Conservation (phyloP, 441 rosid species). For the Euphorbia corollata region DNA sequence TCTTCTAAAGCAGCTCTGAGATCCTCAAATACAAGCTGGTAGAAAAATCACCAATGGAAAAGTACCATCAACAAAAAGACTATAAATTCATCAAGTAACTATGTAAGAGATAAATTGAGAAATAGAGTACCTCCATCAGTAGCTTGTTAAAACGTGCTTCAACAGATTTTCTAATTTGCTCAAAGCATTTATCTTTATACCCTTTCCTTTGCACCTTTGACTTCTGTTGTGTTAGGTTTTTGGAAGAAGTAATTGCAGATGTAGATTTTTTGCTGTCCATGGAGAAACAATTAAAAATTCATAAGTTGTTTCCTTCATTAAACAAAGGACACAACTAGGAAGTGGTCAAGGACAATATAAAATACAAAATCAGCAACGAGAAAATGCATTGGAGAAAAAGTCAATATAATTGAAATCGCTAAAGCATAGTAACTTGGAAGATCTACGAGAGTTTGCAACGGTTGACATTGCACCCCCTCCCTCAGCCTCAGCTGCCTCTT, state of each 20-base stretch:
- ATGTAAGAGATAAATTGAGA: slow-evolving; percentile 7
- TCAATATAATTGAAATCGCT: slow-evolving; percentile 8
- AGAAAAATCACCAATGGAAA: slow-evolving; percentile 28
- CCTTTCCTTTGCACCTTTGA: slow-evolving; percentile 84
- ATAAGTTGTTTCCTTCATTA: neutral
- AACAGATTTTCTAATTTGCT: slow-evolving; percentile 78
- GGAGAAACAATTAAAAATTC: slow-evolving; percentile 12
- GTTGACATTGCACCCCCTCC: slow-evolving; percentile 90
- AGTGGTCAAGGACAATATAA: slow-evolving; percentile 1
- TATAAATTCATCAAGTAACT: neutral
- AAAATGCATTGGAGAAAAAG: neutral
- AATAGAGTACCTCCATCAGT: slow-evolving; percentile 50
- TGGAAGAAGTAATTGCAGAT: slow-evolving; percentile 46
- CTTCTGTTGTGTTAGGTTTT: slow-evolving; percentile 56
- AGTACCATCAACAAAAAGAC: slow-evolving; percentile 16
- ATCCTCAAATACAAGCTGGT: slow-evolving; percentile 86
- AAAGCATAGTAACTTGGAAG: slow-evolving; percentile 57
- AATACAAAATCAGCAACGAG: neutral
- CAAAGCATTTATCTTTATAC: slow-evolving; percentile 95
- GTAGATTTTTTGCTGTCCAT: slow-evolving; percentile 57
- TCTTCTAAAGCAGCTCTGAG: slow-evolving; percentile 94
- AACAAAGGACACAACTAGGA: slow-evolving; percentile 15
- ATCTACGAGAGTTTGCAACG: slow-evolving; percentile 82
- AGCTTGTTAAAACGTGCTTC: slow-evolving; percentile 82
- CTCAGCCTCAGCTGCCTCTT: slow-evolving; percentile 99